Conservation (phyloP, 495 filamentous ascomycete species). For the Neurospora africana region DNA sequence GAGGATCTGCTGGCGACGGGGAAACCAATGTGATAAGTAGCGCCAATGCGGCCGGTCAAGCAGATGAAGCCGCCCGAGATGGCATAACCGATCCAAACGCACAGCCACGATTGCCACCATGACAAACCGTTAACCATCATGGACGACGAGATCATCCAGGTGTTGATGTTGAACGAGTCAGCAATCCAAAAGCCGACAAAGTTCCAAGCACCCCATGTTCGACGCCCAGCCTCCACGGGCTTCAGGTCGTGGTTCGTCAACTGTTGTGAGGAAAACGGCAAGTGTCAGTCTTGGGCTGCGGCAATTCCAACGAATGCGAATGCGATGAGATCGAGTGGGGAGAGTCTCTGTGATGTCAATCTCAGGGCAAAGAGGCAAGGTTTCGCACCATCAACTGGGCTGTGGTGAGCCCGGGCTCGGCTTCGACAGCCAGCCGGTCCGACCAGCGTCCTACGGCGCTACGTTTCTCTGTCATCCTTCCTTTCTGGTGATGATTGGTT, state of each 20-base stretch:
- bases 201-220: conserved; percentile 82
- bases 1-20: conserved; percentile 65
- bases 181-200: conserved; percentile 90
- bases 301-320: background rate
- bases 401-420: conserved; percentile 70
- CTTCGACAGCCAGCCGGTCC: conserved; percentile 56
- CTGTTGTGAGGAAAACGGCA: conserved; percentile 21
- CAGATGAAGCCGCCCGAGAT: conserved; percentile 67
- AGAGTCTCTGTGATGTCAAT: background rate
- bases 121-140: conserved; percentile 65
- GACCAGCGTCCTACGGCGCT: conserved; percentile 16
- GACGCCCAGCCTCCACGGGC: conserved; percentile 75
- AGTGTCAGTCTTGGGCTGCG: background rate
- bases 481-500: background rate
- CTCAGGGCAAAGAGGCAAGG: background rate
- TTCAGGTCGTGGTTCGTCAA: conserved; percentile 83
- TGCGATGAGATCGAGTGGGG: background rate
- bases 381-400: conserved; percentile 63
- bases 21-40: conserved; percentile 84
- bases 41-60: conserved; percentile 73
- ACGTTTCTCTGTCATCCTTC: conserved; percentile 5
- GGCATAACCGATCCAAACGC: conserved; percentile 75
- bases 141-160: conserved; percentile 93
- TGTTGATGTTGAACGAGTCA: conserved; percentile 95
- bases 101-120: conserved; percentile 96